Conservation (phyloP, 78 protist species). For the Diacronema lutheri region DNA sequence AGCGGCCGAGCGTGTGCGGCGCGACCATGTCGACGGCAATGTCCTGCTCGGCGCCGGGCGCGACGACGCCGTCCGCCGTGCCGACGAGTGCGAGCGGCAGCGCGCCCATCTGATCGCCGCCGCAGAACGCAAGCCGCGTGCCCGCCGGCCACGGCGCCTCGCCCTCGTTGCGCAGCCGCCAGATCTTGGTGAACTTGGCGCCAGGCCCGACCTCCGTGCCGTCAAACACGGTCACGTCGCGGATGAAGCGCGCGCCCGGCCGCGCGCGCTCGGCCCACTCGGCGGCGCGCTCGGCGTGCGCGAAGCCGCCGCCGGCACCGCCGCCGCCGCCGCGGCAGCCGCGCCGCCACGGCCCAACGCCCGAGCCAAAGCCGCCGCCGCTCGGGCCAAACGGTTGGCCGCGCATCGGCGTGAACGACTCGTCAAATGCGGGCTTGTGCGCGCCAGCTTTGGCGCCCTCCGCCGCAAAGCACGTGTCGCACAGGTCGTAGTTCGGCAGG, state of each 20-base stretch:
- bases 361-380: no score
- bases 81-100: neutral
- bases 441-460: no score
- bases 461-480: neutral
- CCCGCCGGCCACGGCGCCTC: slow-evolving; percentile 54
- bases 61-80: neutral
- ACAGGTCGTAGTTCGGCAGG: slow-evolving; percentile 1
- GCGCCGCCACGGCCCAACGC: neutral
- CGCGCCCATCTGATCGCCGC: slow-evolving; percentile 43
- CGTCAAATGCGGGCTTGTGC: no score
- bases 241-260: slow-evolving; percentile 48
- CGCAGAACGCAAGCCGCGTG: slow-evolving; percentile 34
- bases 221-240: slow-evolving; percentile 58
- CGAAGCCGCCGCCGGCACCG: neutral
- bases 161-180: slow-evolving; percentile 61
- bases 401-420: no score
- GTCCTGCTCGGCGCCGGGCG: slow-evolving; percentile 45
- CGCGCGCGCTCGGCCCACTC: no score
- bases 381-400: no score
- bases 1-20: slow-evolving; percentile 48
- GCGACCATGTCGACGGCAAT: slow-evolving; percentile 50
- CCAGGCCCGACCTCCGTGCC: slow-evolving; percentile 49
- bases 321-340: neutral
- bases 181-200: slow-evolving; percentile 49
- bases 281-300: neutral